Evolutionary conservation across 805 yeast species (phyloP), one percentile per base, ranked within the genome.

Genomic region (Tetrapisispora phaffii): DNA sequence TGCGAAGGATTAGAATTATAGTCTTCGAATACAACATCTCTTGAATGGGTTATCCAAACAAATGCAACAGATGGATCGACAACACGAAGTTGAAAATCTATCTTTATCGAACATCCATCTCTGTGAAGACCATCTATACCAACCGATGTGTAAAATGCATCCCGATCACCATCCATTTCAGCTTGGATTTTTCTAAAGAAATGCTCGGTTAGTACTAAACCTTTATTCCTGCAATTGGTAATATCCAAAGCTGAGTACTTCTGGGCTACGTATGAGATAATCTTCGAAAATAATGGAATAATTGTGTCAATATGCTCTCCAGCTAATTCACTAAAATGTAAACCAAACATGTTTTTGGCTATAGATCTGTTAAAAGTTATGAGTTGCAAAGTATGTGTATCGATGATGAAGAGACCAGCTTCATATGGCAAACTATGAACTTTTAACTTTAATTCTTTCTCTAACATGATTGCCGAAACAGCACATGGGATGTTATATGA

Each of bases 181-280:
- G 83, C 80, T 46, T 72, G 70, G 44, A 78, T 71, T 51, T 80
- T 79, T 50, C 97, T 74, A 66, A 90, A 88, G 59, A 84, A 82
- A 63, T 88, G 96, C 62, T 89, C 97, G 0, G 97, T 95, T 12
- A 89, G 67, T 0, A 89, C 96, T 42, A 85, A 65, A 1, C 96
- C 96, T 47, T 49, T 60, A 44, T 60, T 63, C 31, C 49, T 51
- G 0, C 82, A 76, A 28, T 65, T 50, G 15, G 55, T 52, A 3
- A 71, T 57, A 46, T 59, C 63, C 49, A 75, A 48, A 17, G 65
- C 56, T 23, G 73, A 69, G 50, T 69, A 68, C 28, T 72, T 67
- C 7, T 42, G 48, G 15, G 42, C 42, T 19, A 68, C 60, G 35
- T 54, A 60, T 5, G 55, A 50, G 42, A 71, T 58, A 7, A 69